Conservation (phyloP, 768 basidiomycete species). For the Austroboletus eburneus region DNA sequence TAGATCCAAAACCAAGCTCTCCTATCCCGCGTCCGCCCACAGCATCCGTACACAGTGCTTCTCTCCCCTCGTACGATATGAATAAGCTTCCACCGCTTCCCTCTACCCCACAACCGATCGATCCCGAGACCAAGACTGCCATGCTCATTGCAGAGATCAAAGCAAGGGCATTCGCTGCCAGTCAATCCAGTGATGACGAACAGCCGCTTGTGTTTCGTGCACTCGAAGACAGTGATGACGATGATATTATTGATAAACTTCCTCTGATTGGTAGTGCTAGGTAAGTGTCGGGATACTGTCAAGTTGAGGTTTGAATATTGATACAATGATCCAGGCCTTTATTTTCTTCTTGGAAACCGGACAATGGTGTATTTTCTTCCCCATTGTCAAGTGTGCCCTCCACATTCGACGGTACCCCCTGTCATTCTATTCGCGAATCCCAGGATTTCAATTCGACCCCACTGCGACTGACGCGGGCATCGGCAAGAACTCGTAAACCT, state of each 20-base stretch:
- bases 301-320: background rate
- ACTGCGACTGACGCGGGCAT: slow-evolving; percentile 9
- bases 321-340: slow-evolving; percentile 6
- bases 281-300: background rate
- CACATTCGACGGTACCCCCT: background rate
- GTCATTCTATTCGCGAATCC: background rate
- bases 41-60: background rate
- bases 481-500: slow-evolving; percentile 19
- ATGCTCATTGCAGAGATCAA: slow-evolving; percentile 62
- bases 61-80: slow-evolving; percentile 23
- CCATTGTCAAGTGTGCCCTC: slow-evolving; percentile 22
- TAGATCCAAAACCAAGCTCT: slow-evolving; percentile 12
- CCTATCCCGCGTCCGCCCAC: slow-evolving; percentile 4
- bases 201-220: slow-evolving; percentile 36
- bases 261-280: slow-evolving; percentile 7
- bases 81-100: slow-evolving; percentile 21
- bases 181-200: slow-evolving; percentile 42
- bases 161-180: slow-evolving; percentile 51
- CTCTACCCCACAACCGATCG: slow-evolving; percentile 30
- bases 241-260: slow-evolving; percentile 32
- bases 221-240: slow-evolving; percentile 52
- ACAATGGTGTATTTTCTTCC: slow-evolving; percentile 15
- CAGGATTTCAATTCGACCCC: slow-evolving; percentile 4
- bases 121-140: slow-evolving; percentile 43
- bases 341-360: background rate